Base-by-base conservation (phyloP, 192 early-diverging fungal genomes). In the Entomortierella chlamydospora region DNA sequence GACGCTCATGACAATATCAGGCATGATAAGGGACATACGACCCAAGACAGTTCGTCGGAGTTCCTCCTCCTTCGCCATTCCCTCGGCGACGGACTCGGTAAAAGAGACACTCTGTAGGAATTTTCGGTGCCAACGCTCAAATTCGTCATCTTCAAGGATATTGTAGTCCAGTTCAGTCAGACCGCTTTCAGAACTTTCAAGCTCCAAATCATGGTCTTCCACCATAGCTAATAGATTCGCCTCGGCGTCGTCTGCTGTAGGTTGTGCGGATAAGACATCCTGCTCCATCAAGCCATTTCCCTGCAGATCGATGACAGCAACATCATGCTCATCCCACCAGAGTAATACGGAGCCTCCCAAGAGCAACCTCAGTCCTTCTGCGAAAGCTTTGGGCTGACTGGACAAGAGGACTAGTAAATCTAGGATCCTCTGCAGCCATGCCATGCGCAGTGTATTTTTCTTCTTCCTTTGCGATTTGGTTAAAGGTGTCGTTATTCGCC, bases 391-490 rank as follows among this genome's bases (percentile, higher is more conserved):
- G 17, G 57, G 18, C 6, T 45, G 51, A 33, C 66, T 69, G 25
- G 57, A 72, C 26, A 82, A 26, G 9, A 89, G 68, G n/a, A 89
- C 83, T 25, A 89, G 49, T 5, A 85, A 60, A 69, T 89, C 85
- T 39, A 89, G 60, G 4, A 87, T 71, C 26, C 83, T 69, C 28
- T 86, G 65, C 0, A 89, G 41, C 85, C 86, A 86, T 41, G 73
- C 62, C 31, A 84, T 22, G 1, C 73, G 50, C 57, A 58, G 41
- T 5, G 34, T 45, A 54, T 73, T 68, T 23, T 50, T 53, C 18
- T 37, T 81, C n/a, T 47, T 61, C 22, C 51, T 61, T 30, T 62
- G 61, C 0, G 8, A 15, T 2, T 31, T 28, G 2, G 68, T 54
- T 17, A 39, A 2, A 0, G 49, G 25, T n/a, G 41, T 13, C 25